Evolutionary conservation across 805 yeast genomes (phyloP), one percentile per base, ranked within the genome.

Genomic region (Candida broadrunensis): DNA sequence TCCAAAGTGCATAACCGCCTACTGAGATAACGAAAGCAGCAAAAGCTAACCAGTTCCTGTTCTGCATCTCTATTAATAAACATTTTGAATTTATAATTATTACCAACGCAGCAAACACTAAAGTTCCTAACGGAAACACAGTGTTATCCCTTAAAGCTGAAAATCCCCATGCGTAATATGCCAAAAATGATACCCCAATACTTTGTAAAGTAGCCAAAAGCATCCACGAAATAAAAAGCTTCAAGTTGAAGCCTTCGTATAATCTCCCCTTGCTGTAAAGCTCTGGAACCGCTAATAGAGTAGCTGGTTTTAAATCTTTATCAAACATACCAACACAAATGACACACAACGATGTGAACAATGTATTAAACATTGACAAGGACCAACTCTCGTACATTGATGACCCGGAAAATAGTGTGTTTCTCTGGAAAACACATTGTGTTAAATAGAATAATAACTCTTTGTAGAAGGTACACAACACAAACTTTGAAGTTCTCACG

Each of bases 321-420:
- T 91, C 96, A 62, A 93, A 85, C 80, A 90, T 87, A n/a, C 99
- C 99, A 39, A 93, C 72, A 54, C 95, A 85, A 29, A 93, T 62
- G 2, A 93, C 98, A 0, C 97, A 90, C 37, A 93, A 69, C 0
- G 97, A 88, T 0, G 99, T 91, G 67, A 93, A 95, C 46, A 93
- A 72, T 0, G 99, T 95, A 60, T 93, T 95, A 70, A 86, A 93
- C 97, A 95, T 90, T 0, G 97, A 87, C 44, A 93, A 72, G 1
- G 98, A 90, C 96, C 97, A 90, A 31, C 91, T 83, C 57, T 95
- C 99, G 61, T 88, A 93, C 50, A 91, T 61, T 0, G 97, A 88
- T 0, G 96, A 82, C 1, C 99, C 99, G 0, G 98, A 86, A 61
- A 87, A 93, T 67, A 88, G 68, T 0, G 96, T 83, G 56, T 83